Conservation (phyloP, 495 filamentous ascomycete genomes). For the Baudoinia panamericana region DNA sequence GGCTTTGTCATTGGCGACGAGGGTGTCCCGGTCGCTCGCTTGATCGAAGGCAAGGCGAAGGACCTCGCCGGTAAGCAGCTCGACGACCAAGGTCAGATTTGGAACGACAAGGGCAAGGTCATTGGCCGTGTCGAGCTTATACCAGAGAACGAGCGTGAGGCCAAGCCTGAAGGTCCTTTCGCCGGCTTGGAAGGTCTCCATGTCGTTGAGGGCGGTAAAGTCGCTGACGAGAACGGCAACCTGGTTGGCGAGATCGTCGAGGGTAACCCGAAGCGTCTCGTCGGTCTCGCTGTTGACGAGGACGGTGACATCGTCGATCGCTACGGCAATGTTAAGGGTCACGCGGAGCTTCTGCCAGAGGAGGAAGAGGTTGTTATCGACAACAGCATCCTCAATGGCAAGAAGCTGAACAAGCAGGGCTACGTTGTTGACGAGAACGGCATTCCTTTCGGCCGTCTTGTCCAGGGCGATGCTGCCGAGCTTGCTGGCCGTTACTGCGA, state of each 20-base stretch:
- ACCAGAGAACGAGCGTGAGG: conserved; percentile 56
- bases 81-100: conserved; percentile 62
- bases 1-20: conserved; percentile 62
- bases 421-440: conserved; percentile 58
- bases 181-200: conserved; percentile 57
- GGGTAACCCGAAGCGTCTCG: conserved; percentile 59
- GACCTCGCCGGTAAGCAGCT: conserved; percentile 55
- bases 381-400: conserved; percentile 51
- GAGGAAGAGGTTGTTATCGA: conserved; percentile 38
- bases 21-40: conserved; percentile 55
- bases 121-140: conserved; percentile 65
- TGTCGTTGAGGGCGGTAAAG: conserved; percentile 55
- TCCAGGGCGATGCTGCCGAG: conserved; percentile 55
- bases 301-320: conserved; percentile 77
- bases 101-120: conserved; percentile 56
- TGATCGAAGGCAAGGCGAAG: conserved; percentile 54
- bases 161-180: conserved; percentile 58
- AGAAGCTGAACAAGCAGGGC: conserved; percentile 70
- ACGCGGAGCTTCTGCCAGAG: conserved; percentile 44
- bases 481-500: conserved; percentile 58
- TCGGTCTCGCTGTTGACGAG: conserved; percentile 64
- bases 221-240: conserved; percentile 54
- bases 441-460: conserved; percentile 55
- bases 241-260: conserved; percentile 61
- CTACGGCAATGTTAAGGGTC: conserved; percentile 55